Evolutionary conservation across 1,284 basidiomycete species (phyloP), one percentile per base, ranked within the genome.

Genomic region (Trametes hirsuta): DNA sequence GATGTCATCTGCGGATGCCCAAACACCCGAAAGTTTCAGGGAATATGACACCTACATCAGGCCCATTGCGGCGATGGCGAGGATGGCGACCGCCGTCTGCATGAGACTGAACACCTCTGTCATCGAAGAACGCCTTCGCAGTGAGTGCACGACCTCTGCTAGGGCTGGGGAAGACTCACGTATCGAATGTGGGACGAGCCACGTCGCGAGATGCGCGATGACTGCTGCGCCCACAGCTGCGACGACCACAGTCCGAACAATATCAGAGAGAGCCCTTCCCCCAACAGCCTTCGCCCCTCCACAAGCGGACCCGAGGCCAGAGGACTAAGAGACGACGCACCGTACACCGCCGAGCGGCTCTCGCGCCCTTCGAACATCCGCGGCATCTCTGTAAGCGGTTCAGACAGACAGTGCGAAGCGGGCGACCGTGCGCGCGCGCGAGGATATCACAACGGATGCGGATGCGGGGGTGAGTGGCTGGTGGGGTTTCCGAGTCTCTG

Each of bases 51-150:
- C 87, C 76, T 64, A 90, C 89, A 91, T 74, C 67, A 85, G 76
- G 66, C 88, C 81, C 61, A 92, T 70, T 8, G 81, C 80, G 30
- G 80, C 78, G 24, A 91, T 81, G 21, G 86, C 84, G 15, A 91
- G 75, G 50, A 87, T 79, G 9, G 89, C 86, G 40, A 92, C 83
- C 1, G 84, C 82, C n/a, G 85, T 86, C 72, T 92, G 90, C 55
- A 85, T 86, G 67, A 90, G 68, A 64, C 87, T 86, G 66, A 87
- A 80, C 30, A 84, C 82, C 75, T 87, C 90, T 91, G 61, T 34
- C 37, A 12, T 5, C 11, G 11, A n/a, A 14, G 15, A 40, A 11
- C 14, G 14, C 11, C 11, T 40, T 5, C 11, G 11, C 14, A 11
- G 39, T 40, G 3, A 14, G n/a, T 36, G 34, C n/a, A 35, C 11